Conservation (phyloP, 768 basidiomycete species). For the Amanita rubescens region DNA sequence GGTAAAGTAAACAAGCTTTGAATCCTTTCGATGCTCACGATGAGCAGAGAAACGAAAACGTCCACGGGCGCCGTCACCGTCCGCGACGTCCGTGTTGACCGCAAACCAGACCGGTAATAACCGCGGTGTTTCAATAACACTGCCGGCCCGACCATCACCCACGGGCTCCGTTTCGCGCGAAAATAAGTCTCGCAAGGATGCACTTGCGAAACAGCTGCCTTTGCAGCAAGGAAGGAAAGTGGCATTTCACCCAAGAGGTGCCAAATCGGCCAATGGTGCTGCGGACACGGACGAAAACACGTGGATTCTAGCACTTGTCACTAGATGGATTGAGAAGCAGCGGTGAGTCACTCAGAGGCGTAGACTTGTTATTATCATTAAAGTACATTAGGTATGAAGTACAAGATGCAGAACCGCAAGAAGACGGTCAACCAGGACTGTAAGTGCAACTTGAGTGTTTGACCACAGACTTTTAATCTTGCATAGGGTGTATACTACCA, state of each 20-base stretch:
- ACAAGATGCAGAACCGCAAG: conserved; percentile 78
- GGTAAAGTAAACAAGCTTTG: conserved; percentile 30
- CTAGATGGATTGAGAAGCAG: conserved; percentile 66
- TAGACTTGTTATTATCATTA: background rate
- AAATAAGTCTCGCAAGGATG: conserved; percentile 59
- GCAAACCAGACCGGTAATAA: conserved; percentile 25
- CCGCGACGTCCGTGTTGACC: conserved; percentile 41
- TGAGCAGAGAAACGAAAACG: conserved; percentile 65
- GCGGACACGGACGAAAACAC: conserved; percentile 44
- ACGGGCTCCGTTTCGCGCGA: conserved; percentile 52
- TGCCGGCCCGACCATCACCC: conserved; percentile 47
- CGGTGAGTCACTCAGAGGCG: conserved; percentile 30
- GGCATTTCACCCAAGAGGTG: conserved; percentile 66
- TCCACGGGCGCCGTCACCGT: conserved; percentile 62
- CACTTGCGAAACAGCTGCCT: conserved; percentile 52
- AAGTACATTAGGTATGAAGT: conserved; percentile 62
- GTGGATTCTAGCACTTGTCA: conserved; percentile 80
- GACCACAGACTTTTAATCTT: conserved; percentile 1
- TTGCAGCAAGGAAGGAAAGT: conserved; percentile 72
- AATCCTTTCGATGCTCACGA: background rate
- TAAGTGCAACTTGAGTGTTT: conserved; percentile 20
- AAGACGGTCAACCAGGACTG: conserved; percentile 68
- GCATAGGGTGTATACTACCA: conserved; percentile 59
- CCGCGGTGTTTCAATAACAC: conserved; percentile 47
- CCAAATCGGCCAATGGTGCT: conserved; percentile 35